Evolutionary conservation across 345 rosid species (phyloP), one percentile per base, ranked within the genome.

Genomic region (Populus ilicifolia): DNA sequence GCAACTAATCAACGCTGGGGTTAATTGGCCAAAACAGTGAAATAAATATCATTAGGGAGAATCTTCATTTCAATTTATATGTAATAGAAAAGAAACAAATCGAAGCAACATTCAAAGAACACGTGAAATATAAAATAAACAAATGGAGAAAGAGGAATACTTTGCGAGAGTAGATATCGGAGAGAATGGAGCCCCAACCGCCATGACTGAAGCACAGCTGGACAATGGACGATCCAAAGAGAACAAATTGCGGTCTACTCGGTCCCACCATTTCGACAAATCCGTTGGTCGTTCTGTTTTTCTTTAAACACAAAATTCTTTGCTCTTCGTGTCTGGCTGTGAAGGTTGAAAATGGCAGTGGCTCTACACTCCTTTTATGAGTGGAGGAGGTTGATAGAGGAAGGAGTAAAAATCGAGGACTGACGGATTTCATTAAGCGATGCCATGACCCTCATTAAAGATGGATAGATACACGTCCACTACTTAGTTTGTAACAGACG

Each of bases 221-320:
- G 61, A 94, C 99, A 71, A 94, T 94, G 82, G 99, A 96, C 20
- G 99, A 96, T 64, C 98, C 99, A 62, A 96, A 96, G 39, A 96
- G 91, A 75, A 96, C 94, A 77, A 96, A 90, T 88, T 90, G 98
- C 70, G 97, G 98, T 79, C 99, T 85, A 5, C 75, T 59, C 0
- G 97, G 98, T 87, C 94, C 97, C 84, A 85, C 98, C 97, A 93
- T 96, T 35, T 29, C 16, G 44, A 21, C 8, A 21, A 18, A 7
- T 67, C 44, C 16, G 38, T 20, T 66, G 4, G 33, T 5, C 18
- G 35, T 25, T 13, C 5, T 14, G 23, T 48, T 5, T 41, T n/a
- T 23, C 67, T 50, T 44, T 10, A 20, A 20, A 4, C 39, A 46
- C 66, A 54, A 61, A 39, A 9, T 8, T 8, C 35, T 33, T 41